phyloP scores from a whole-genome alignment of 2,329 filamentous ascomycete genomes.

The Verticillium nubilum region DNA sequence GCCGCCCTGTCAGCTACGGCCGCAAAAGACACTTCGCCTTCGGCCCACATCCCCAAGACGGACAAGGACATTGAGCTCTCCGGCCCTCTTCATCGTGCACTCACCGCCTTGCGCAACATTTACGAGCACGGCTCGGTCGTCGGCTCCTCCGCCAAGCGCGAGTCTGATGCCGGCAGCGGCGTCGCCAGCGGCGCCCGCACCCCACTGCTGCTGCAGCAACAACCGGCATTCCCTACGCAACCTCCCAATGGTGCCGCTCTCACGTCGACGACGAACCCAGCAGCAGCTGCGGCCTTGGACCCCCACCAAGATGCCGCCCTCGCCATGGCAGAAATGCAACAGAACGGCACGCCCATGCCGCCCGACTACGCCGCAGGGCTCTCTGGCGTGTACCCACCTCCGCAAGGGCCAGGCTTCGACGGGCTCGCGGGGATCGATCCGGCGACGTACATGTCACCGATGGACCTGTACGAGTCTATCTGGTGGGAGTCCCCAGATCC shows the following conservation, averaged over 20 bases:
- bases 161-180: constrained; percentile 38
- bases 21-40: constrained; percentile 54
- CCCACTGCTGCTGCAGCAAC: constrained; percentile 22
- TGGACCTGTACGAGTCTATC: constrained; percentile 64
- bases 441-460: constrained; percentile 56
- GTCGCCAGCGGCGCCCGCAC: constrained; percentile 40
- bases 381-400: neutral
- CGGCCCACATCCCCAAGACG: constrained; percentile 46
- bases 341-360: constrained; percentile 45
- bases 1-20: constrained; percentile 58
- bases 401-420: neutral
- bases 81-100: constrained; percentile 54
- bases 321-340: constrained; percentile 62
- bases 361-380: constrained; percentile 33
- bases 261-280: neutral
- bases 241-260: constrained; percentile 4
- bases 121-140: constrained; percentile 59
- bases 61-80: constrained; percentile 59
- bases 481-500: constrained; percentile 60
- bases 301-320: constrained; percentile 57
- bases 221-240: constrained; percentile 11
- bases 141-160: constrained; percentile 38
- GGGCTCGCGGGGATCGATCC: constrained; percentile 45
- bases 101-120: constrained; percentile 58
- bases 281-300: constrained; percentile 28